Base-by-base conservation (phyloP, 352 stramenopile species). In the Phytophthora foliorum region DNA sequence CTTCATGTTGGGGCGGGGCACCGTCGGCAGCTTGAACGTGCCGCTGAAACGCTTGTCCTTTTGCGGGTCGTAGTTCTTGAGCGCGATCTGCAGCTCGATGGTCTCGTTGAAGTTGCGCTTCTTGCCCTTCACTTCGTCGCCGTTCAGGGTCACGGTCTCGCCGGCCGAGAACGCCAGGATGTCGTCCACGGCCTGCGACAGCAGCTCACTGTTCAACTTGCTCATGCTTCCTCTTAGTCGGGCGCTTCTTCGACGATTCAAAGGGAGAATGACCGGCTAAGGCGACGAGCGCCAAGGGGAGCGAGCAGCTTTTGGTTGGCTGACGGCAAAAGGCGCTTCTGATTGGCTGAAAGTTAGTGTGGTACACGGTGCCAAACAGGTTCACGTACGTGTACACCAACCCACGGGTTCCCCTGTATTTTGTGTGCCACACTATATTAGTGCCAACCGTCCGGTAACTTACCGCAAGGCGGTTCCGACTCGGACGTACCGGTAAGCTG, bases 1-100 rank as follows among this genome's bases (percentile, higher is more conserved):
- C 82, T 98, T 98, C 74, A 98, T 92, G 80, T 97, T 95, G 38
- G 95, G 93, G 59, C 92, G 92, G 45, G 98, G 98, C 31, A 99
- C 89, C 27, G 93, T 95, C 27, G 98, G 98, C 57, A 99, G 92
- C 80, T 98, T 98, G 92, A 99, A 99, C 72, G 97, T 99, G 78
- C 98, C 98, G 74, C 87, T 97, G 94, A 99, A 99, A 98, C 98
- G 97, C 88, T 99, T 99, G 94, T 99, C 98, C 86, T 99, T 98
- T 78, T 98, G 92, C 69, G 98, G 98, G 90, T 99, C 98, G 84
- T 99, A 99, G 94, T 99, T 99, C 95, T 99, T 99, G 57, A 99
- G 89, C 57, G 96, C 98, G 69, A 99, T 98, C 84, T 98, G 93
- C 44, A 99, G 85, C 82, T 99, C 98, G 64, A 99, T 95, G 49